Percentiles rank a stretch among this genome's conserved stretches.
These are phyloP conservation scores for Lagerstroemia speciosa DNA, from an alignment of 345 rosid genomes.

Conservation along the genomic window DNA sequence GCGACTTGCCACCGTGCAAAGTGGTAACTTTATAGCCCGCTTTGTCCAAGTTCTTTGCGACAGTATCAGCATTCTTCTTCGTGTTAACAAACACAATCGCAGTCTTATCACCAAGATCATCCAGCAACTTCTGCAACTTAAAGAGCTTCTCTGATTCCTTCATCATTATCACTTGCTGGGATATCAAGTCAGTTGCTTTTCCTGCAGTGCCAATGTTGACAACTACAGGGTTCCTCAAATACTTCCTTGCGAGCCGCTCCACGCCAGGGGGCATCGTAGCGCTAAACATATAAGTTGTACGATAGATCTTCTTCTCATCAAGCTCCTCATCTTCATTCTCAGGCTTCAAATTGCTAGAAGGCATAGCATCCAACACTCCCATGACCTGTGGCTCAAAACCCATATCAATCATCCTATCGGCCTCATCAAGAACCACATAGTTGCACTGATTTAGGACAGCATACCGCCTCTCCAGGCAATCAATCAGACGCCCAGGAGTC, in stretches of 20 bases:
- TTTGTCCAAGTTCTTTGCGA: slow-evolving; percentile 84
- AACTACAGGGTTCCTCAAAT: slow-evolving; percentile 91
- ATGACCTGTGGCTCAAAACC: slow-evolving; percentile 91
- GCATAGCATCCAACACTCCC: slow-evolving; percentile 90
- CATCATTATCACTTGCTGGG: slow-evolving; percentile 82
- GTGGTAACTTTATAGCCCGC: slow-evolving; percentile 83
- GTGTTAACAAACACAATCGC: slow-evolving; percentile 93
- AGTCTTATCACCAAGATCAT: slow-evolving; percentile 76
- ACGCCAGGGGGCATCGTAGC: slow-evolving; percentile 97
- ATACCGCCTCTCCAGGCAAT: slow-evolving; percentile 87
- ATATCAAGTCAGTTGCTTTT: slow-evolving; percentile 76
- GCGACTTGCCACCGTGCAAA: slow-evolving; percentile 91
- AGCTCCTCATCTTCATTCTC: slow-evolving; percentile 98
- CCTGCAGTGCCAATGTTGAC: slow-evolving; percentile 97
- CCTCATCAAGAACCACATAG: slow-evolving; percentile 96
- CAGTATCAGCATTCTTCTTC: slow-evolving; percentile 64
- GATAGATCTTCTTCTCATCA: slow-evolving; percentile 80
- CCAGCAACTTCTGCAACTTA: slow-evolving; percentile 66
- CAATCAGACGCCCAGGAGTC: slow-evolving; percentile 82
- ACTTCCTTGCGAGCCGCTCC: slow-evolving; percentile 90
- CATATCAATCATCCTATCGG: slow-evolving; percentile 97
- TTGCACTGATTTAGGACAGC: slow-evolving; percentile 87
- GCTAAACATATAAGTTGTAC: slow-evolving; percentile 96
- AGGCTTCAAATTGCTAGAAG: slow-evolving; percentile 84
- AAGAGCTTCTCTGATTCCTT: slow-evolving; percentile 73